phyloP scores from a whole-genome alignment of 352 stramenopile genomes.

The Globisporangium heterothallicum region DNA sequence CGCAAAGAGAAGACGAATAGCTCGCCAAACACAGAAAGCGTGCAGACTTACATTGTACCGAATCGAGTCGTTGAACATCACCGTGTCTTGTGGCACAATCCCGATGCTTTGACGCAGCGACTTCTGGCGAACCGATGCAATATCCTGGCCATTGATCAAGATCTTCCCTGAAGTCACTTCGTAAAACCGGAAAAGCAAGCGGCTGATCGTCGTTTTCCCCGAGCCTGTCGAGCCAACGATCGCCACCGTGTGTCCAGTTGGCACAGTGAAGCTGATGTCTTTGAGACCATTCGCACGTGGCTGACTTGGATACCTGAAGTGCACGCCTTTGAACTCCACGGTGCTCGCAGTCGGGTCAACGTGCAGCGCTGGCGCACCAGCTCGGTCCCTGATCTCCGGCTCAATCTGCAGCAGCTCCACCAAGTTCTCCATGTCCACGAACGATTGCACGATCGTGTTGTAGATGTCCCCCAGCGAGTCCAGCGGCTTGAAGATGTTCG shows the following conservation, averaged over 20 bases:
- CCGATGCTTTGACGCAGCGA: conserved; percentile 88
- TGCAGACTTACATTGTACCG: conserved; percentile 89
- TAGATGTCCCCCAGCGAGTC: conserved; percentile 96
- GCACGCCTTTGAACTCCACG: conserved; percentile 91
- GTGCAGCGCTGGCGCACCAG: conserved; percentile 53
- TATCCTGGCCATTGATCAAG: conserved; percentile 88
- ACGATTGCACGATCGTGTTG: conserved; percentile 94
- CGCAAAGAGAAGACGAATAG: neutral
- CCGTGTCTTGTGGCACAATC: conserved; percentile 95
- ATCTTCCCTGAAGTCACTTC: conserved; percentile 83
- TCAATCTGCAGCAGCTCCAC: conserved; percentile 91
- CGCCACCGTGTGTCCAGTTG: conserved; percentile 85
- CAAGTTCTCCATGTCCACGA: conserved; percentile 96
- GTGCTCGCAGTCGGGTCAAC: conserved; percentile 33
- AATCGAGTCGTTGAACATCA: conserved; percentile 98
- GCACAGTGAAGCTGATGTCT: conserved; percentile 61
- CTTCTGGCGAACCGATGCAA: conserved; percentile 80
- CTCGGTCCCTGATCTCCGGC: conserved; percentile 89
- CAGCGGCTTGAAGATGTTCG: conserved; percentile 95
- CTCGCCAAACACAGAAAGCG: neutral
- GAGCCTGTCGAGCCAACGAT: conserved; percentile 91
- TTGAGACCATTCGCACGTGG: conserved; percentile 83
- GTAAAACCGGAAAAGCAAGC: conserved; percentile 96
- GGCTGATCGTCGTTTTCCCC: conserved; percentile 93
- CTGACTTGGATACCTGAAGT: conserved; percentile 90